Base-by-base conservation (phyloP, 2,329 filamentous ascomycete genomes). In the Diaporthe sp. region DNA sequence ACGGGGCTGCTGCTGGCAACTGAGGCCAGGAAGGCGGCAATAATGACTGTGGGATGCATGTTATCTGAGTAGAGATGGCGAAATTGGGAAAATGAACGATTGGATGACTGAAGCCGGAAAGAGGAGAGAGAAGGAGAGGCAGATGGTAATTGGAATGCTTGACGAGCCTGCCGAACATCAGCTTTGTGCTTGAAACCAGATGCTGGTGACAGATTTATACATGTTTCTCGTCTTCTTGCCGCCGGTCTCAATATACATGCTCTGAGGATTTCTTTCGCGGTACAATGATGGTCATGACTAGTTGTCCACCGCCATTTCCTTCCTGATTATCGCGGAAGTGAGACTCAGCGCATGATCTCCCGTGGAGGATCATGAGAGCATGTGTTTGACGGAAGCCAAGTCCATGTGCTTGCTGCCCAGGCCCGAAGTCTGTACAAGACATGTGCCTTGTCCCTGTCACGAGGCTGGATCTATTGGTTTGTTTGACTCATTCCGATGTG, bases 1-100 rank as follows among this genome's bases (percentile, higher is more conserved):
- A 64, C 40, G 9, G 58, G 58, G 40, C 58, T 45, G 38, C 58
- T 64, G 58, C 25, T 64, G 38, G 58, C 58, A 28, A 64, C 25
- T 7, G 58, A 45, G 9, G 38, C 38, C 58, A 64, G 38, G 58
- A 64, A 64, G 25, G 58, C 58, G 58, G 58, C 58, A 17, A 64
- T 45, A 2, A 64, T 64, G 17, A 64, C 45, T 12, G 38, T 45
- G 58, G 58, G 4, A 28, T 64, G 40, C 58, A 64, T 64, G 15
- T 64, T 22, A 9, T 19, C 45, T 58, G 17, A 1, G 19, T 8
- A 45, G 25, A 22, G 28, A 15, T 1, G 9, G 5, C 22, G 25
- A 13, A 5, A 45, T 10, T 42, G 1, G 4, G 3, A 13, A 30
- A 13, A 9, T 0, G 25, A 12, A 1, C 30, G 8, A 64, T 45